Percentiles rank a stretch among this genome's conserved stretches.
Evolutionary conservation across 2,329 filamentous ascomycete species (phyloP).

Genomic region (Cladosporium sp.): DNA sequence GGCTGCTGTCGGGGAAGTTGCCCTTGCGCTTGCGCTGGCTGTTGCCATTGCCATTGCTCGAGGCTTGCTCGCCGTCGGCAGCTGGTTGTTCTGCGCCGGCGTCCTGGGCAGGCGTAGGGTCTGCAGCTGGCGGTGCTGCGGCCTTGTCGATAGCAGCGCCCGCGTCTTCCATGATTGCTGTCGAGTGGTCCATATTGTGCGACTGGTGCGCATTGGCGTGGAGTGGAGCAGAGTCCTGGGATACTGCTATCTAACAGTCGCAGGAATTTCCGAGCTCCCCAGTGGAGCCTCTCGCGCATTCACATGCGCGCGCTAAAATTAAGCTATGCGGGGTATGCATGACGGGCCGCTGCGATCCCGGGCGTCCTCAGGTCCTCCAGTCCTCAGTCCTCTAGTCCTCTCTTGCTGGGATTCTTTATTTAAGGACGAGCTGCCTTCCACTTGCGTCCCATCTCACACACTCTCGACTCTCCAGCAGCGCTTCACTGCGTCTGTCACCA

Average conservation of each 20-base stretch:
- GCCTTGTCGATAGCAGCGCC: slow-evolving; percentile 27
- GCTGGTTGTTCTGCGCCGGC: slow-evolving; percentile 17
- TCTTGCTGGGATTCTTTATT: slow-evolving; percentile 8
- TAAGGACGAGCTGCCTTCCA: not conserved
- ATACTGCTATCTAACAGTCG: not conserved
- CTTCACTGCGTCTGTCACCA: slow-evolving; percentile 34
- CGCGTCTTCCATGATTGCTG: slow-evolving; percentile 37
- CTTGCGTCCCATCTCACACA: not conserved
- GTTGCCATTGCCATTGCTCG: slow-evolving; percentile 23
- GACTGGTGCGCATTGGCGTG: slow-evolving; percentile 24
- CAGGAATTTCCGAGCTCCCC: slow-evolving; percentile 21
- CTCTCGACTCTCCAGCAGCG: slow-evolving; percentile 29
- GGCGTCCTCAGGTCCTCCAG: no score
- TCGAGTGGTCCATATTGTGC: slow-evolving; percentile 37
- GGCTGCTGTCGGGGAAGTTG: slow-evolving; percentile 31
- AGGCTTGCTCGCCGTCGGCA: slow-evolving; percentile 17
- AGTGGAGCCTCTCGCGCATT: slow-evolving; percentile 14
- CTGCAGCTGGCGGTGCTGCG: slow-evolving; percentile 22
- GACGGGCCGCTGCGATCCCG: not conserved
- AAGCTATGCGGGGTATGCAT: not conserved
- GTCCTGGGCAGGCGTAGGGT: not conserved
- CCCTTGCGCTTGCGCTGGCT: slow-evolving; percentile 34
- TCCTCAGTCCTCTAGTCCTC: not conserved
- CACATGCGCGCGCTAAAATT: slow-evolving; percentile 4
- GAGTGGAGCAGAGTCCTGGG: not conserved